Evolutionary conservation across 495 filamentous ascomycete species (phyloP), one percentile per base, ranked within the genome.

Genomic region (Lindgomyces ingoldianus): DNA sequence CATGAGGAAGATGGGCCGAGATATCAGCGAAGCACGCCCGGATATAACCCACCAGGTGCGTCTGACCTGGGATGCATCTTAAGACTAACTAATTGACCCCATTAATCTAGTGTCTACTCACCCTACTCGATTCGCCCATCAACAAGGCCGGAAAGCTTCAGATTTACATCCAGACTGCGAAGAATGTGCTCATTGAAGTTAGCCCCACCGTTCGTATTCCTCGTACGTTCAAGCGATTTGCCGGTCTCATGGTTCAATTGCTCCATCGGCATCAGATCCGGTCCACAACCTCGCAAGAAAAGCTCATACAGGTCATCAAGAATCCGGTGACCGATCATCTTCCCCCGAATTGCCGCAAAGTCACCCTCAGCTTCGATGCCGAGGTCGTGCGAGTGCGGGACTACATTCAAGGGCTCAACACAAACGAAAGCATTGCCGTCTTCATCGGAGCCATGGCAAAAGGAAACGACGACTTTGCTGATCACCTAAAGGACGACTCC

Each of bases 391-490:
- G 91, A 29, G 90, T 93, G 30, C 81, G 86, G 70, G 93, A 97
- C 72, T 98, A 97, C 74, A 84, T 98, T 46, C 85, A 89, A 55
- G 84, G 81, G 4, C 80, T 98, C 0, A 84, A 79, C 3, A 80
- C 87, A 12, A 87, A 91, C 67, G 91, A 98, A 78, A 97, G 93
- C 77, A 87, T 97, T 27, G 96, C 93, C 71, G 93, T 98, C 60
- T 97, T 97, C 71, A 91, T 98, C 42, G 94, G 94, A 64, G 94
- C 94, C 57, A 98, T 98, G 93, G 94, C 94, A 61, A 98, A 96
- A 78, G 94, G 94, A 8, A 81, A 85, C 26, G 94, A 98, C 74
- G 91, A 94, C 76, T 98, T 98, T 73, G 94, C 94, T 52, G 94
- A 98, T 73, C 80, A 83, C 39, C 92, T 87, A 79, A 94, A 97